Percentiles rank a stretch among this genome's conserved stretches.
Evolutionary conservation across 2,329 filamentous ascomycete genomes (phyloP).

Genomic region (Sclerotinia minor): DNA sequence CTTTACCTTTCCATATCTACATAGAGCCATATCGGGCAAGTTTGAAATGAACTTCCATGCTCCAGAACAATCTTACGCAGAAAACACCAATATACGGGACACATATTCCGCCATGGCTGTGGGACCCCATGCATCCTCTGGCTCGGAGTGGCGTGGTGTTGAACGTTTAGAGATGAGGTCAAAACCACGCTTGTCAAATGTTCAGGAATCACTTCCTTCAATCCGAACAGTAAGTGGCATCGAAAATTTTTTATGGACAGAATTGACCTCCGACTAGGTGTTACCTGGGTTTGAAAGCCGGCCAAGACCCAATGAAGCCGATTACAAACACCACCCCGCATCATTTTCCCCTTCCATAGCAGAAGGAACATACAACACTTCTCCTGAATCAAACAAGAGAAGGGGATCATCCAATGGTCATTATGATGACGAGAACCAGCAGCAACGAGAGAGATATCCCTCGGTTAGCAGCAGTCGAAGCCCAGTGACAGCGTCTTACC

Average conservation of each 20-base stretch:
- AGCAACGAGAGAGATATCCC: background rate
- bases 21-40: background rate
- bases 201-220: conserved; percentile 11
- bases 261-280: background rate
- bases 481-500: background rate
- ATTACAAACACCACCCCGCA: background rate
- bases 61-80: background rate
- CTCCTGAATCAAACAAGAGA: conserved; percentile 23
- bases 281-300: conserved; percentile 1
- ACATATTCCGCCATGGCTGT: conserved; percentile 11
- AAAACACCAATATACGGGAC: background rate
- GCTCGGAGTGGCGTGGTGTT: conserved; percentile 6
- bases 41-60: conserved; percentile 14
- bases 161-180: conserved; percentile 11
- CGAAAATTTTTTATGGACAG: background rate
- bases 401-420: background rate
- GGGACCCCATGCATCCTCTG: background rate
- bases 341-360: conserved; percentile 3
- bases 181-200: conserved; percentile 2
- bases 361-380: conserved; percentile 9
- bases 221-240: conserved; percentile 13
- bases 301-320: background rate
- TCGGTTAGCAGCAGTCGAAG: conserved; percentile 1
- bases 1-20: background rate
- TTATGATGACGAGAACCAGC: background rate